A percentile compares a stretch with the other conserved stretches of the same genome.
Evolutionary conservation across 1,284 basidiomycete genomes (phyloP).

Genomic region (Ustilago hordei): DNA sequence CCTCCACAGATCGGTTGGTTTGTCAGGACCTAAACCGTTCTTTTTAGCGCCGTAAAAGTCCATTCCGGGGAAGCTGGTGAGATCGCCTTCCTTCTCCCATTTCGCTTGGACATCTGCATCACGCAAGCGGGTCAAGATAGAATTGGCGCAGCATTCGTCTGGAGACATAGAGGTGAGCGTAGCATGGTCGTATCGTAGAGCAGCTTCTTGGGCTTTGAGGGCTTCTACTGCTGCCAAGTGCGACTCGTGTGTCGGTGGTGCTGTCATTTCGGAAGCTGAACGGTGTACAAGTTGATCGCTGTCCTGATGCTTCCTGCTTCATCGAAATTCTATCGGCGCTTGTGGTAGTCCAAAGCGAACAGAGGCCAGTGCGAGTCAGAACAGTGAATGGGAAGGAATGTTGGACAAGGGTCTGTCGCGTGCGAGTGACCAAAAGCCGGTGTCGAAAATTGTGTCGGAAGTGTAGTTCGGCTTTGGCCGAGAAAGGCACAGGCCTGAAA

Average conservation of each 20-base stretch:
- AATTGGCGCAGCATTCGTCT: constrained; percentile 31
- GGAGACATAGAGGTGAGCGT: constrained; percentile 21
- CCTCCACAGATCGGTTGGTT: constrained; percentile 35
- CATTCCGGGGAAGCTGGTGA: constrained; percentile 40
- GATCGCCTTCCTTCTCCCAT: constrained; percentile 43
- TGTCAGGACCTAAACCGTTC: constrained; percentile 25
- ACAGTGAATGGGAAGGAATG: background rate
- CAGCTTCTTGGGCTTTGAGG: constrained; percentile 34
- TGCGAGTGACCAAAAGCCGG: constrained; percentile 17
- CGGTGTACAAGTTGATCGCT: background rate
- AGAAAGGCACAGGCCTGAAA: constrained; percentile 4
- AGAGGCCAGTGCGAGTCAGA: background rate
- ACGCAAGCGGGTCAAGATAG: constrained; percentile 26
- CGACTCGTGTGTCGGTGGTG: constrained; percentile 8
- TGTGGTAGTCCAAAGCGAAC: background rate
- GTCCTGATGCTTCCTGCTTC: background rate
- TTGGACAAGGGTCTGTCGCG: constrained; percentile 11
- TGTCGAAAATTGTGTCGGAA: background rate
- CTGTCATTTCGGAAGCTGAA: background rate
- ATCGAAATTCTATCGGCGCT: background rate
- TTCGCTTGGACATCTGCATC: constrained; percentile 25
- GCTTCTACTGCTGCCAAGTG: constrained; percentile 18
- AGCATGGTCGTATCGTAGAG: constrained; percentile 48
- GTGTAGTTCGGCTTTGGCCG: constrained; percentile 23
- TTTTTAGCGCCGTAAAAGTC: constrained; percentile 41